Evolutionary conservation across 2,329 filamentous ascomycete genomes (phyloP).

Genomic region (Fusarium napiforme): DNA sequence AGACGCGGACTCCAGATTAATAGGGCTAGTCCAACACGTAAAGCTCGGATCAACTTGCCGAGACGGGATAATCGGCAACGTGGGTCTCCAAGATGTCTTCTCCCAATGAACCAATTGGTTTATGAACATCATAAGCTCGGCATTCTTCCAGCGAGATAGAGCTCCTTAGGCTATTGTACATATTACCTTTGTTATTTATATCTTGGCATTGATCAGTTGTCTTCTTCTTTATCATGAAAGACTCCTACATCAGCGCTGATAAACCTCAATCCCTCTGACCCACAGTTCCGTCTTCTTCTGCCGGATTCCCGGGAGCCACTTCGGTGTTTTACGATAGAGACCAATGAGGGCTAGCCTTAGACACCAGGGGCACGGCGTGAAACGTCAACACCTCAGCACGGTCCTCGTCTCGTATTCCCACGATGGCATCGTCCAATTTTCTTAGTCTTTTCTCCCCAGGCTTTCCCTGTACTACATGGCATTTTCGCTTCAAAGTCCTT

Average conservation of each 20-base stretch:
- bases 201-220: no score
- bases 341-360: background rate
- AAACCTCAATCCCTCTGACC: background rate
- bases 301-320: background rate
- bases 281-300: background rate
- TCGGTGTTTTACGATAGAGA: background rate
- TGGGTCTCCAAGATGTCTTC: background rate
- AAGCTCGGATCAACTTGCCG: background rate
- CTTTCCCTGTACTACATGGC: rapidly evolving
- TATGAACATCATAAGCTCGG: rapidly evolving
- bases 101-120: rapidly evolving
- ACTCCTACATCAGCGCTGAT: background rate
- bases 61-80: background rate
- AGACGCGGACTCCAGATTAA: background rate
- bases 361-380: background rate
- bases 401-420: background rate
- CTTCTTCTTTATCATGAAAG: rapidly evolving
- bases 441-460: background rate
- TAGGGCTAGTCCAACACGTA: background rate
- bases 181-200: no score
- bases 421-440: background rate
- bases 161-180: no score
- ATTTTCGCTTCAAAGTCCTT: rapidly evolving
- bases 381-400: background rate
- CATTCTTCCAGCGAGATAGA: no score